Conservation (phyloP, 192 early-diverging fungal species). For the Coemansia sp. region DNA sequence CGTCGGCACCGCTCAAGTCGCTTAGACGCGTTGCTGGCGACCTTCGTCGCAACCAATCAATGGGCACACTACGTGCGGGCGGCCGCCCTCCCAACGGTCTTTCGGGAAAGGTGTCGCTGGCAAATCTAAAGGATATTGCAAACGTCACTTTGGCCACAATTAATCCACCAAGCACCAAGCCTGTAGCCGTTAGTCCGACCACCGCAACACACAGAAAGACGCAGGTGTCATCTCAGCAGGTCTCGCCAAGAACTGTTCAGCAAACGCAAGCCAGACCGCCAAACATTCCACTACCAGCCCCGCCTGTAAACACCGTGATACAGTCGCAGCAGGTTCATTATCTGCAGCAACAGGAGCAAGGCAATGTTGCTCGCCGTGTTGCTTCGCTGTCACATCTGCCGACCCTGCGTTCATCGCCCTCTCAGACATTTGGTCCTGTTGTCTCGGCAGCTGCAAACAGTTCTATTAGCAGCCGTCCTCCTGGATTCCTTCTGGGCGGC, state of each 20-base stretch:
- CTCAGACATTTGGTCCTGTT: constrained; percentile 7
- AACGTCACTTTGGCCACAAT: neutral
- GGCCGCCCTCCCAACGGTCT: constrained; percentile 1
- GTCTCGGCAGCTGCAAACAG: neutral
- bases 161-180: neutral
- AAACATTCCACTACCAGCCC: neutral
- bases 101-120: constrained; percentile 1
- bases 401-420: constrained; percentile 13
- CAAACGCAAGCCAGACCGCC: neutral
- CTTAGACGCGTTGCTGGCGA: constrained; percentile 10
- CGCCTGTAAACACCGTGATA: neutral
- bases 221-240: neutral
- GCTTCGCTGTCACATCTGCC: constrained; percentile 47
- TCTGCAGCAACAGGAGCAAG: constrained; percentile 26
- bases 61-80: constrained; percentile 31
- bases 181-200: neutral
- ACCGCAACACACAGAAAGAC: neutral
- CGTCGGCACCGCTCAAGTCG: neutral
- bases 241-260: constrained; percentile 2
- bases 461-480: neutral
- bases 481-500: constrained; percentile 5
- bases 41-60: constrained; percentile 48
- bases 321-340: constrained; percentile 21
- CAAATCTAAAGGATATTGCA: constrained; percentile 4
- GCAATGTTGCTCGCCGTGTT: constrained; percentile 35